Conservation (phyloP, 768 basidiomycete genomes). For the Suillus spraguei region DNA sequence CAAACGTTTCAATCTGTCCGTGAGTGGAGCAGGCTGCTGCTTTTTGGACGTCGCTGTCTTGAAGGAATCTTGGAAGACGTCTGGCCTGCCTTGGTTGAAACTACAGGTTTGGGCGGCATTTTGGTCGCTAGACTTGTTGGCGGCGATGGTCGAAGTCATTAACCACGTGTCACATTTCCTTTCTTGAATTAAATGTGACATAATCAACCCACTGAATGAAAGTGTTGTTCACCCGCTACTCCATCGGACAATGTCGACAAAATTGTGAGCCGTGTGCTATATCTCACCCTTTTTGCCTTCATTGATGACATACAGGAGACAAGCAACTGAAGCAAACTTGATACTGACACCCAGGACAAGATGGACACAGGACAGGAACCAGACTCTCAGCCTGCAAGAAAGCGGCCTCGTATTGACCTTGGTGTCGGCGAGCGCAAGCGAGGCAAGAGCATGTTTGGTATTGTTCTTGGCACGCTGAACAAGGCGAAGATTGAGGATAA, state of each 20-base stretch:
- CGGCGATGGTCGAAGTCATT: not conserved
- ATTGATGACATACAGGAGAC: conserved; percentile 9
- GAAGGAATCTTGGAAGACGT: conserved; percentile 8
- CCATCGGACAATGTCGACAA: conserved; percentile 4
- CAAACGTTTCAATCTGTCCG: conserved; percentile 50
- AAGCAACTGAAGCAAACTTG: conserved; percentile 13
- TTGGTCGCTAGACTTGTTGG: not conserved
- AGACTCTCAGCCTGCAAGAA: conserved; percentile 56
- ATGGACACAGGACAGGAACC: conserved; percentile 38
- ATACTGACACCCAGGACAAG: conserved; percentile 36
- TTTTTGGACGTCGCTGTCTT: conserved; percentile 14
- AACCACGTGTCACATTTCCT: conserved; percentile 8
- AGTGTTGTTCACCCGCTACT: not conserved
- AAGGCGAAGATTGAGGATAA: conserved; percentile 89
- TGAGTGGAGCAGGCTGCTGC: conserved; percentile 22
- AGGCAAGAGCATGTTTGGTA: conserved; percentile 87
- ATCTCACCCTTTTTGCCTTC: not conserved
- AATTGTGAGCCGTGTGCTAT: not conserved
- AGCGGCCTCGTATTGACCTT: conserved; percentile 76
- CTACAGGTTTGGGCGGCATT: conserved; percentile 25
- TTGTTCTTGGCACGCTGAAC: conserved; percentile 80
- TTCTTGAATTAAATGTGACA: conserved; percentile 5
- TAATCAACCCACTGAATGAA: not conserved
- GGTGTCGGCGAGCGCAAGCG: conserved; percentile 72
- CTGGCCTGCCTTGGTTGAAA: not conserved